Evolutionary conservation across 352 stramenopile genomes (phyloP).

Genomic region (Pilasporangium apinafurcum): DNA sequence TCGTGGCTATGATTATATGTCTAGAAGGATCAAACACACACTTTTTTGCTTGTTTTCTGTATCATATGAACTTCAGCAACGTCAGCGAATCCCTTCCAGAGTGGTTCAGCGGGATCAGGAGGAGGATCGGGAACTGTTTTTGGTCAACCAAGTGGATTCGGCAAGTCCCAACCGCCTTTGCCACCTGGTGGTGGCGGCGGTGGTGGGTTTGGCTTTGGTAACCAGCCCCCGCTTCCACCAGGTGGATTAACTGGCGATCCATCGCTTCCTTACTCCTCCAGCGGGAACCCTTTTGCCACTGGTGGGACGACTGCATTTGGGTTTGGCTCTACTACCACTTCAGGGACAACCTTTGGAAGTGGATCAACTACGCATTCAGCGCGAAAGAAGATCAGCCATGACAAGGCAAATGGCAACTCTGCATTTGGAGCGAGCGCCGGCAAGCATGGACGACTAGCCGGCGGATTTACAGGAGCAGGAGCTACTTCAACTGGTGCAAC

Average conservation of each 20-base stretch:
- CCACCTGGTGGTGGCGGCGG: neutral
- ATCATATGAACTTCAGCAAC: neutral
- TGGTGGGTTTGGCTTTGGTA: conserved; percentile 13
- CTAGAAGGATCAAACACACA: too few relatives aligned
- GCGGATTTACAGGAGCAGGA: too few relatives aligned
- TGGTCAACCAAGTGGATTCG: neutral
- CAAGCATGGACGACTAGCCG: too few relatives aligned
- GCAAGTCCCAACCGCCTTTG: conserved; percentile 1
- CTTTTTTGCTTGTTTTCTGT: too few relatives aligned
- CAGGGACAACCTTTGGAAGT: conserved; percentile 5
- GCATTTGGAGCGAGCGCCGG: too few relatives aligned
- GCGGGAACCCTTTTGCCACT: too few relatives aligned
- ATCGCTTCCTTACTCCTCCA: conserved; percentile 10
- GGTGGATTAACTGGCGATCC: conserved; percentile 10
- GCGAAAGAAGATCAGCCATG: conserved; percentile 3
- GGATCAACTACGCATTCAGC: conserved; percentile 1
- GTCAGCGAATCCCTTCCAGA: conserved; percentile 21
- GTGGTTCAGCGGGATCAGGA: too few relatives aligned
- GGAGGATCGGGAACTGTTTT: too few relatives aligned
- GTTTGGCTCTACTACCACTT: neutral
- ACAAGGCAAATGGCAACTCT: too few relatives aligned
- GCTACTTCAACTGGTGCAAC: too few relatives aligned
- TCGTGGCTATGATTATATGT: too few relatives aligned
- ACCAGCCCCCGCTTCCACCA: conserved; percentile 15
- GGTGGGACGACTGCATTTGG: conserved; percentile 14